phyloP scores from a whole-genome alignment of 768 basidiomycete species.

The Suillus decipiens region DNA sequence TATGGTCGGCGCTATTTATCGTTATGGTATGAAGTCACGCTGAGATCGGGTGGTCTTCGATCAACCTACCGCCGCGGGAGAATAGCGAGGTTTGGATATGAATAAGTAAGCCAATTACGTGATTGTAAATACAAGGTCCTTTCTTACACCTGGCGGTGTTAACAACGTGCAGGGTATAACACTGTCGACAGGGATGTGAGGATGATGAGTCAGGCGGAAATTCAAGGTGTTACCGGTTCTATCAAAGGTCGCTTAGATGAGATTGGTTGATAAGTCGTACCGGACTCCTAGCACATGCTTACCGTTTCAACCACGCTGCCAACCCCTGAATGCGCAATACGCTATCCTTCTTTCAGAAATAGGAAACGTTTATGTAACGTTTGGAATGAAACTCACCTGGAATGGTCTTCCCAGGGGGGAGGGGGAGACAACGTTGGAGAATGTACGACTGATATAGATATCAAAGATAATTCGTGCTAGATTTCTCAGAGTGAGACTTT shows the following conservation, averaged over 20 bases:
- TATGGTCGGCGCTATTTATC: slow-evolving; percentile 3
- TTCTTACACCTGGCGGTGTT: background rate
- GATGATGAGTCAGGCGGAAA: slow-evolving; percentile 9
- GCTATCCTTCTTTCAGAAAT: background rate
- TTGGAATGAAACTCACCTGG: too few species aligned
- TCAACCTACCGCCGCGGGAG: slow-evolving; percentile 35
- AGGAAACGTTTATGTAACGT: background rate
- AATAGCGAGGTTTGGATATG: slow-evolving; percentile 12
- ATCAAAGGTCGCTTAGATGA: slow-evolving; percentile 35
- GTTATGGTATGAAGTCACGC: slow-evolving; percentile 21
- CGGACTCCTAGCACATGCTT: background rate
- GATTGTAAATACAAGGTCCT: background rate
- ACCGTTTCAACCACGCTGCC: background rate
- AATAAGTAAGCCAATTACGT: slow-evolving; percentile 11
- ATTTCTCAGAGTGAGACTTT: background rate
- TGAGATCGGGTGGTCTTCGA: slow-evolving; percentile 28
- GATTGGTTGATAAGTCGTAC: slow-evolving; percentile 20
- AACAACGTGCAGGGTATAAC: background rate
- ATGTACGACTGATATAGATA: background rate
- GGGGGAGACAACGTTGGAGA: background rate
- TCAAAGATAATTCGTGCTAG: background rate
- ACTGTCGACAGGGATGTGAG: background rate
- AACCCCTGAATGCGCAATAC: too few species aligned
- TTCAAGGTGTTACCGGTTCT: slow-evolving; percentile 17
- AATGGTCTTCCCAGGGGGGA: background rate